A percentile compares a stretch with the other conserved stretches of the same genome.
Conservation (phyloP, 371 early-diverging fungal genomes). For the Conidiobolus incongruus region DNA sequence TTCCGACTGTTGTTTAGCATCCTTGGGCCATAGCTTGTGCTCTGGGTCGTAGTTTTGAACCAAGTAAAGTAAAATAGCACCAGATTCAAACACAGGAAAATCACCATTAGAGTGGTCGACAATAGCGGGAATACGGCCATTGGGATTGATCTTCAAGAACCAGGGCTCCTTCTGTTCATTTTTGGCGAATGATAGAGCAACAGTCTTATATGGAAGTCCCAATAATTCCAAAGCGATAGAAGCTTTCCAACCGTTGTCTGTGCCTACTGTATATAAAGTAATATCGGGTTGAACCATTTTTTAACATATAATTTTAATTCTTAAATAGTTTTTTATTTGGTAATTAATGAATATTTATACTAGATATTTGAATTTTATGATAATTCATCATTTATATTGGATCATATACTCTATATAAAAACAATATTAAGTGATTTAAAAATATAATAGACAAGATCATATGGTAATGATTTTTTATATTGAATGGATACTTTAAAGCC, state of each 20-base stretch:
- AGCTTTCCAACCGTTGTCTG: slow-evolving; percentile 9
- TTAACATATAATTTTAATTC: too few species aligned
- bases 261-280: slow-evolving; percentile 2
- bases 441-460: too few species aligned
- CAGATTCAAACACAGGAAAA: too few species aligned
- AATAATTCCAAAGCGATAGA: slow-evolving; percentile 16
- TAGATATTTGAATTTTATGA: too few species aligned
- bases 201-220: slow-evolving; percentile 9
- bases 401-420: too few species aligned
- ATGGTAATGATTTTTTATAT: too few species aligned
- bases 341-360: too few species aligned
- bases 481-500: too few species aligned
- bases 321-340: too few species aligned
- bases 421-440: too few species aligned
- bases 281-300: slow-evolving; percentile 2
- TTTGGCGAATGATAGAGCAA: slow-evolving; percentile 10
- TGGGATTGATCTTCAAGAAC: slow-evolving; percentile 26
- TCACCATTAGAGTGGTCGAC: slow-evolving; percentile 14
- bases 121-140: slow-evolving; percentile 18
- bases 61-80: slow-evolving; percentile 19
- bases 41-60: slow-evolving; percentile 21
- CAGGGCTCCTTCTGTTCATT: too few species aligned
- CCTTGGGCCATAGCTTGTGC: slow-evolving; percentile 13
- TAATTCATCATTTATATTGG: too few species aligned
- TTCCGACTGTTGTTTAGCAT: slow-evolving; percentile 13